Base-by-base conservation (phyloP, 129 eudicot species). In the Pseudognaphalium luteoalbum region DNA sequence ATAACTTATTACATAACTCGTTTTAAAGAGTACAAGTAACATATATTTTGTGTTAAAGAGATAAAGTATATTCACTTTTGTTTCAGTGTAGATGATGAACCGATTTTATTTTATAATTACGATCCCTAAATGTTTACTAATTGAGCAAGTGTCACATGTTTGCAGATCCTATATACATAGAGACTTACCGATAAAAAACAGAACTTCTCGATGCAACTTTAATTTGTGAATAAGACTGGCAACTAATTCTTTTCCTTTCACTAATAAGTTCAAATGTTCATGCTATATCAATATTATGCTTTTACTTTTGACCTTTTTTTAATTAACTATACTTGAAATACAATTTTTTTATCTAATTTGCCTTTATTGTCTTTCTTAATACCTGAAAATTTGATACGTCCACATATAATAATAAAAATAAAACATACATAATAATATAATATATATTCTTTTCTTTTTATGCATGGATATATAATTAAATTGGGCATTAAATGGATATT, bases 221-320 rank as follows among this genome's bases (percentile, higher is more conserved):
- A n/a, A 29, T 54, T n/a, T 65, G 50, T 66, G 78, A 72, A 25
- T 14, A 39, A 32, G 82, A 63, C 77, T 19, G 61, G 77, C 73
- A 73, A 65, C 73, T n/a, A 51, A 79, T 66, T 42, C 66, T 8
- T 80, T 54, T 33, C 68, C 68, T 66, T 41, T 66, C 29, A n/a
- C 47, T 42, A 39, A 16, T 7, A 2, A 66, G 52, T 73, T 66
- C 44, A 54, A 54, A 39, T 25, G 14, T 52, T 15, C 19, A 6
- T 58, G 1, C 15, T 35, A 19, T 19, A 2, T 6, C 4, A n/a
- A 21, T 15, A 14, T 47, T 3, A 16, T 62, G 5, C 39, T 35
- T 8, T 35, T 8, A 0, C n/a, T 37, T 72, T 57, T 19, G 16
- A 22, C 16, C 12, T 54, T 54, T 33, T 16, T 25, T 25, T 25